A percentile compares a stretch with the other conserved stretches of the same genome.
Conservation (phyloP, 2,329 filamentous ascomycete genomes). For the Diaporthe longicolla region DNA sequence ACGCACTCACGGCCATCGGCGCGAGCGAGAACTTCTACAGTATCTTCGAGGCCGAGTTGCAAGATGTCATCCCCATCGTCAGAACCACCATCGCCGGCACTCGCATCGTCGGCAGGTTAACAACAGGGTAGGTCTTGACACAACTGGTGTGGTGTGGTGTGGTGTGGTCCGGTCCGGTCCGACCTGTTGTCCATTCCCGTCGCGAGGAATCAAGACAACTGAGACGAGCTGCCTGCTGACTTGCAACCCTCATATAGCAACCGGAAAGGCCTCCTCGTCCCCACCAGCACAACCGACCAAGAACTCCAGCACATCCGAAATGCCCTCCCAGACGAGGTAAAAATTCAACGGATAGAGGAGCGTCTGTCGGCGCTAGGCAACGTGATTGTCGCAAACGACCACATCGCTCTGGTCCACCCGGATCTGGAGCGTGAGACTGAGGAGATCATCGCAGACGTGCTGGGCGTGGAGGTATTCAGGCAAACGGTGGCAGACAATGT, state of each 20-base stretch:
- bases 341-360: slow-evolving; percentile 98
- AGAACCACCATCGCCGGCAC: slow-evolving; percentile 97
- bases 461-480: slow-evolving; percentile 89
- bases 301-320: slow-evolving; percentile 98
- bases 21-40: slow-evolving; percentile 99
- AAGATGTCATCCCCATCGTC: slow-evolving; percentile 97
- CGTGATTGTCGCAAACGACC: slow-evolving; percentile 96
- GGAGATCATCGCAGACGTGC: slow-evolving; percentile 96
- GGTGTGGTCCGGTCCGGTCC: neutral
- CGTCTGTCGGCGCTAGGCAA: slow-evolving; percentile 95
- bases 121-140: slow-evolving; percentile 77
- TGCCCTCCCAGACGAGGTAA: slow-evolving; percentile 89
- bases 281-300: slow-evolving; percentile 96
- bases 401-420: slow-evolving; percentile 95
- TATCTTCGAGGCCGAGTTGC: slow-evolving; percentile 97
- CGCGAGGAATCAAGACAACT: neutral
- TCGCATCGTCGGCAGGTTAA: slow-evolving; percentile 94
- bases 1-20: slow-evolving; percentile 93
- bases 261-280: slow-evolving; percentile 95
- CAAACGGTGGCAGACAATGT: slow-evolving; percentile 99
- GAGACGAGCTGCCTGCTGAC: slow-evolving; percentile 40
- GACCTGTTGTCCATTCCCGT: too few species aligned
- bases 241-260: slow-evolving; percentile 70
- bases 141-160: neutral
- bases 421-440: slow-evolving; percentile 98